A percentile compares a stretch with the other conserved stretches of the same genome.
phyloP scores from a whole-genome alignment of 192 early-diverging fungal genomes.

The Glomus cerebriforme region DNA sequence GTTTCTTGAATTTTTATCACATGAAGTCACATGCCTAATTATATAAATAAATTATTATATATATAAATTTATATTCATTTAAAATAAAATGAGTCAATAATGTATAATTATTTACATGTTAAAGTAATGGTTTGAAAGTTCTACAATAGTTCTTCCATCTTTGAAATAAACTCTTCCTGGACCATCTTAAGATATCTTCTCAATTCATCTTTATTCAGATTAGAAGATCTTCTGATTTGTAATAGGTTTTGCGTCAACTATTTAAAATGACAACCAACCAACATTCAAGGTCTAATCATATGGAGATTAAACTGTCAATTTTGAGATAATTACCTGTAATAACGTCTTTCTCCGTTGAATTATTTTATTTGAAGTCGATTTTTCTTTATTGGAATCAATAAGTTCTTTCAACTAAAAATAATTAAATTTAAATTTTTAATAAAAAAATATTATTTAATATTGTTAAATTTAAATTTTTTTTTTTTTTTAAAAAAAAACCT shows the following conservation, averaged over 20 bases:
- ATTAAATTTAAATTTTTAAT: no score
- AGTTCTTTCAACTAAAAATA: slow-evolving; percentile 20
- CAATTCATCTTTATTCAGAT: slow-evolving; percentile 31
- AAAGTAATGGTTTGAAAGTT: no score
- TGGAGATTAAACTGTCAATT: background rate
- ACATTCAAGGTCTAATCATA: background rate
- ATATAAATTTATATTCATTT: no score
- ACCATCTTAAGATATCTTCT: slow-evolving; percentile 39
- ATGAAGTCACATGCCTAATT: no score
- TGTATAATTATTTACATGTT: no score
- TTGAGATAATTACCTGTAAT: background rate
- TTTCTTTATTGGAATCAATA: slow-evolving; percentile 25
- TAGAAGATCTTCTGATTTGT: slow-evolving; percentile 25
- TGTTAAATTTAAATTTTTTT: background rate
- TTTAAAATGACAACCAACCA: no score
- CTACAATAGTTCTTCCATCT: slow-evolving; percentile 20
- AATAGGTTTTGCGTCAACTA: slow-evolving; percentile 22
- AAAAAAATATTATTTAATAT: no score
- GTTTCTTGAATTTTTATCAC: no score
- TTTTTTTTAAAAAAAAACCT: slow-evolving; percentile 19
- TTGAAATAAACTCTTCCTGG: slow-evolving; percentile 40
- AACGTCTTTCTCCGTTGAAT: slow-evolving; percentile 5
- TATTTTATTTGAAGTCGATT: slow-evolving; percentile 35
- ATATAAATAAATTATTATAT: no score
- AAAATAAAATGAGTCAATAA: no score